Evolutionary conservation across 2,329 filamentous ascomycete species (phyloP), one percentile per base, ranked within the genome.

Genomic region (Verticillium klebahnii): DNA sequence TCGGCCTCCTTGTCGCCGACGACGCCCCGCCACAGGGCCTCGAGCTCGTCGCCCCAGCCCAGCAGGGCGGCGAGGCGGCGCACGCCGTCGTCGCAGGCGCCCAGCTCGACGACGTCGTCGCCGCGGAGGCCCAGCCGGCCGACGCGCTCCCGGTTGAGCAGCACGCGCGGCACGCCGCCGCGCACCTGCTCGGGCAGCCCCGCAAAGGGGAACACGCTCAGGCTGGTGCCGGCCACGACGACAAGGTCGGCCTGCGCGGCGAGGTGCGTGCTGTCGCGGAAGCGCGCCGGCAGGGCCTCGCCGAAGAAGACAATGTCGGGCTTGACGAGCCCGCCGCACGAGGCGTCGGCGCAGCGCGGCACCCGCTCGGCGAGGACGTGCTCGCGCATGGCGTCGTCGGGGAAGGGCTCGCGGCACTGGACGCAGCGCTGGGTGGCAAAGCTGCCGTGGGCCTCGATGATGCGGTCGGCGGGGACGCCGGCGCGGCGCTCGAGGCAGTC

Each of bases 251-350:
- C 90, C 68, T 83, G 76, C 1, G 76, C 77, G 0, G 86, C 83
- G 14, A 89, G 74, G 50, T 78, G 64, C 9, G 71, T 68, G 31
- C 76, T 72, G 25, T 73, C 65, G 0, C 71, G 68, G 61, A 80
- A 80, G 0, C 66, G 64, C 45, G 70, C 68, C 0, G 78, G 77
- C 2, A 93, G 76, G 1, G 84, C 75, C 72, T 93, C 93, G 58
- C 93, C 93, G 68, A 97, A 97, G 77, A 97, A 97, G 37, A 96
- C 92, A 71, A 97, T 97, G 69, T 97, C 92, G 0, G 93, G 93
- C 77, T 97, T 97, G 40, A 97, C 92, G 2, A 95, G 78, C 0
- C 93, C 93, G 39, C 83, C 79, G 72, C 94, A 98, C 23, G 77
- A 72, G 9, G 78, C 70, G 5, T 78, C 75, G 45, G 76, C 66